Base-by-base conservation (phyloP, 495 filamentous ascomycete genomes). In the Letharia lupina region DNA sequence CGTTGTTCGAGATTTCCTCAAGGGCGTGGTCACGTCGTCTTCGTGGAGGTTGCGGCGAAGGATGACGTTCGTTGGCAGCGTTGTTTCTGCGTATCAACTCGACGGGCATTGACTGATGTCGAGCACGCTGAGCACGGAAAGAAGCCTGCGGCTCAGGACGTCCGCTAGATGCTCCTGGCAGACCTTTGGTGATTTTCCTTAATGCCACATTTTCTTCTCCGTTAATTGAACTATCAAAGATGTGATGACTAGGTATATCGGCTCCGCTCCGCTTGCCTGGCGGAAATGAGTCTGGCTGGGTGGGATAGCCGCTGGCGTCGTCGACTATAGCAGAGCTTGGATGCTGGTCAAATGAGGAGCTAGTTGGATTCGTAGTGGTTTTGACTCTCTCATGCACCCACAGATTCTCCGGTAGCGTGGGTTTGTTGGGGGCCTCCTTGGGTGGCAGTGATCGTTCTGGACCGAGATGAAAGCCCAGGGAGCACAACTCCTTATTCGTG, bases 61-160 rank as follows among this genome's bases (percentile, higher is more conserved):
- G 4, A 37, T 20, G 2, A 5, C 0, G 33, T 11, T 52, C 4
- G 6, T 35, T 45, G 63, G n/a, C 1, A 3, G 33, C 13, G 41
- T 4, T 23, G 3, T 18, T 16, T 5, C 18, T 50, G 20, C 41
- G 23, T 3, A 0, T 1, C 6, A 40, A 0, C 2, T 10, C 11
- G 18, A 6, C 52, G 31, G 63, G 63, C 2, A 60, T 33, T 4
- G 54, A 59, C 13, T 60, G 63, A 28, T 65, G 54, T 0, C 63
- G 41, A 9, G 16, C 3, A 7, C 54, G 54, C 20, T 12, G 54
- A 3, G 31, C 31, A 4, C 33, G 20, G 63, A 60, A 50, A 28
- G 31, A 10, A 2, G 3, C 6, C 5, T 0, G 15, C 20, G 16
- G 28, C 42, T 11, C 0, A 3, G 40, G 0, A 12, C 1, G 23